Conservation (phyloP, 2,329 filamentous ascomycete genomes). For the Stachybotrys echinatus region DNA sequence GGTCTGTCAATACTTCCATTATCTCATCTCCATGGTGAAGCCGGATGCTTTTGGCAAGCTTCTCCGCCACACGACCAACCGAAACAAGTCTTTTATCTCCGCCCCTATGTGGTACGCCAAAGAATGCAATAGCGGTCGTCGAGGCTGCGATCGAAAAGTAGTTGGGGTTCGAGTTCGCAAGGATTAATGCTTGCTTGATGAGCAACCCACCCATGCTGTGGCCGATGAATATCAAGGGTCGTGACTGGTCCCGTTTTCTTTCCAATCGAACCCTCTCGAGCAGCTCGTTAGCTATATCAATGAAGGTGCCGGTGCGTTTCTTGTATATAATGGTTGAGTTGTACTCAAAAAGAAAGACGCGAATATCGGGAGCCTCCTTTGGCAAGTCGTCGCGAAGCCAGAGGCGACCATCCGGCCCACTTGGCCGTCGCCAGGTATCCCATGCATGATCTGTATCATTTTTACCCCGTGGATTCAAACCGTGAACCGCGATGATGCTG, state of each 20-base stretch:
- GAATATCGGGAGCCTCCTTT: background rate
- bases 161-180: background rate
- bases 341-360: slow-evolving; percentile 4
- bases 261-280: background rate
- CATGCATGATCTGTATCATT: background rate
- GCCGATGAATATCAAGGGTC: slow-evolving; percentile 1
- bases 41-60: too few species aligned
- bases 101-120: slow-evolving; percentile 4
- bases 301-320: background rate
- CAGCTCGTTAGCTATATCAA: background rate
- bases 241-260: background rate
- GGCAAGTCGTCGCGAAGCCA: slow-evolving; percentile 3
- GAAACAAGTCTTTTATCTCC: too few species aligned
- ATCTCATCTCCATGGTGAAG: too few species aligned
- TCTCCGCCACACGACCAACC: too few species aligned
- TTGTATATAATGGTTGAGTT: background rate
- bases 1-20: background rate
- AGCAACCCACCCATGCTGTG: slow-evolving; percentile 4
- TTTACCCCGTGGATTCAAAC: slow-evolving; percentile 2
- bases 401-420: background rate
- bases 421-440: slow-evolving; percentile 2
- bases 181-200: slow-evolving; percentile 6
- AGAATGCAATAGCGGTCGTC: slow-evolving; percentile 2
- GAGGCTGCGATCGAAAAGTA: background rate
- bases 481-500: slow-evolving; percentile 3